Conservation (phyloP, 768 basidiomycete species). For the Amanita molliuscula region DNA sequence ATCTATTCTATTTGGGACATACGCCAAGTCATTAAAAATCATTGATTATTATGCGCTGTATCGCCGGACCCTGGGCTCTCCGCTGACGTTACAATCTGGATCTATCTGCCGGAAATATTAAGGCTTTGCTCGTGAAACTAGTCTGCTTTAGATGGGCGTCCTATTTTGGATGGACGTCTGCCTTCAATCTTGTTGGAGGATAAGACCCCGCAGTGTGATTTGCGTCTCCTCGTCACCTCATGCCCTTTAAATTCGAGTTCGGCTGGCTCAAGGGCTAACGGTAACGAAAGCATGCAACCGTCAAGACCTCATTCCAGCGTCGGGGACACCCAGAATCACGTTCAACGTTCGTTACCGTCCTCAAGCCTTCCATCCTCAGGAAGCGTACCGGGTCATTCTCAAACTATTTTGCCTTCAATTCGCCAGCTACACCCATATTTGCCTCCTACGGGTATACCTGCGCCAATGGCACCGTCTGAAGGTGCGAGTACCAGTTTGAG, state of each 20-base stretch:
- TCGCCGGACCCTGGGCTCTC: slow-evolving; percentile 14
- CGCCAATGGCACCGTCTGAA: slow-evolving; percentile 10
- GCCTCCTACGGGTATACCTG: slow-evolving; percentile 33
- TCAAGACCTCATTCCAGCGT: slow-evolving; percentile 16
- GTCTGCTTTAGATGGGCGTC: slow-evolving; percentile 23
- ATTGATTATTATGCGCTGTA: slow-evolving; percentile 15
- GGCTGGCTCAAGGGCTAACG: slow-evolving; percentile 12
- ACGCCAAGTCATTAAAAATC: slow-evolving; percentile 1
- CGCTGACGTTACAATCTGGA: slow-evolving; percentile 20
- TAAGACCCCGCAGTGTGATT: slow-evolving; percentile 19
- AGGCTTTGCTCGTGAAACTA: slow-evolving; percentile 23
- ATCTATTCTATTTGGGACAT: slow-evolving; percentile 3
- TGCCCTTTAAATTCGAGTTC: slow-evolving; percentile 15
- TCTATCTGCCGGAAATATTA: slow-evolving; percentile 28
- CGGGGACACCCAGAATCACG: slow-evolving; percentile 14
- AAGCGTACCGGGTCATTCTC: slow-evolving; percentile 14
- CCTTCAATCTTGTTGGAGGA: slow-evolving; percentile 17
- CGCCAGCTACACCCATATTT: slow-evolving; percentile 59
- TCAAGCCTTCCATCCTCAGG: slow-evolving; percentile 15
- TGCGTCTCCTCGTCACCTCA: slow-evolving; percentile 20
- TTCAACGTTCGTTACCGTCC: slow-evolving; percentile 7
- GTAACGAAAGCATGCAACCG: slow-evolving; percentile 15
- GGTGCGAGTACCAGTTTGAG: slow-evolving; percentile 10
- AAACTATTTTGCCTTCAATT: slow-evolving; percentile 51
- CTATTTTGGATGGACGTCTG: slow-evolving; percentile 23